Percentiles rank a stretch among this genome's conserved stretches.
These are phyloP conservation scores for Cyclanthera cordifolia DNA, from an alignment of 306 rosid species.

Conservation along the genomic window DNA sequence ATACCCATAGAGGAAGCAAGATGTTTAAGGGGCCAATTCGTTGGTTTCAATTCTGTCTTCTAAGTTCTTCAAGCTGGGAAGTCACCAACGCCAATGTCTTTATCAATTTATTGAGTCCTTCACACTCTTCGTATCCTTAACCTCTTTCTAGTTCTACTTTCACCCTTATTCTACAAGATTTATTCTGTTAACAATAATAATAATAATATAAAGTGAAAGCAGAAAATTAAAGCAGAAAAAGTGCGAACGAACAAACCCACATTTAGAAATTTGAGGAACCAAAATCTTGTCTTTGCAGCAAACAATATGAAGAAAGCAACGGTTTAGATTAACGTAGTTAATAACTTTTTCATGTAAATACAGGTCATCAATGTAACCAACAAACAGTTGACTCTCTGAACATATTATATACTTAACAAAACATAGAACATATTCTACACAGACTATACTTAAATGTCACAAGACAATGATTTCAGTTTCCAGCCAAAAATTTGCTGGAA, in stretches of 20 bases:
- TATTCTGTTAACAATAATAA: background rate
- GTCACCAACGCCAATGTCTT: background rate
- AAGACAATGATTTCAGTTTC: background rate
- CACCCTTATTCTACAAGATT: conserved; percentile 1
- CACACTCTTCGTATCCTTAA: conserved; percentile 12
- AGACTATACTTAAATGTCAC: background rate
- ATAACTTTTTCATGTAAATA: background rate
- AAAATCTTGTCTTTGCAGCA: conserved; percentile 6
- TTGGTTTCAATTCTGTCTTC: background rate
- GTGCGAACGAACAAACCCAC: background rate
- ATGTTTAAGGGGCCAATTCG: no score
- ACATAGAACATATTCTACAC: no score
- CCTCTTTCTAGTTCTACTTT: background rate
- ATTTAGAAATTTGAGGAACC: background rate
- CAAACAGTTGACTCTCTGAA: background rate
- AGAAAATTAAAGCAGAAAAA: no score
- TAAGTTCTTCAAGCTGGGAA: background rate
- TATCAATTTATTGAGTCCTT: conserved; percentile 10
- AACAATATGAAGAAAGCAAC: background rate
- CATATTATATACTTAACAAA: background rate
- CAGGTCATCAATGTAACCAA: background rate
- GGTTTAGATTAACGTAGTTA: background rate
- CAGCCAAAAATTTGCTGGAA: background rate
- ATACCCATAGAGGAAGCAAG: no score
- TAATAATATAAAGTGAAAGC: no score